These are phyloP conservation scores for Leccinellum albellum DNA, from an alignment of 768 basidiomycete genomes.

Conservation along the genomic window DNA sequence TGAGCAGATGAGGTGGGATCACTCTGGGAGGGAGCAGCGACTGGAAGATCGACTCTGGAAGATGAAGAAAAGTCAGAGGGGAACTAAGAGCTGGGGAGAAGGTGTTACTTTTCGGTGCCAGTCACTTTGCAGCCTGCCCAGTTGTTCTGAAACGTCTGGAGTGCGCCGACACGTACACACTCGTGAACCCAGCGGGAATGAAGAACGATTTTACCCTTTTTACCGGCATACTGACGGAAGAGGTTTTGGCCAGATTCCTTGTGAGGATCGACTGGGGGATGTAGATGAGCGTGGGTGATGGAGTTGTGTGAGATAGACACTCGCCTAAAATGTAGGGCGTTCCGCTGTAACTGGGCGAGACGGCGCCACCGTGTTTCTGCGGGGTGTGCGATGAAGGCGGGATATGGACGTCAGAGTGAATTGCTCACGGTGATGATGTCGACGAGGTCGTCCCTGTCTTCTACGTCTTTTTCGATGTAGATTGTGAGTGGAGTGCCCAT, in stretches of 20 bases:
- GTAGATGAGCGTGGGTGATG: slow-evolving; percentile 3
- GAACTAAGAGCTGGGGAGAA: neutral
- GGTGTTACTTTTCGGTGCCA: slow-evolving; percentile 65
- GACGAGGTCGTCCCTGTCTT: slow-evolving; percentile 60
- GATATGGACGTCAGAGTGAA: slow-evolving; percentile 1
- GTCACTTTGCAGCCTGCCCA: slow-evolving; percentile 82
- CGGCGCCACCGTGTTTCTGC: slow-evolving; percentile 74
- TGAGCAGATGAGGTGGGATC: slow-evolving; percentile 26
- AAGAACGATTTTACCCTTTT: slow-evolving; percentile 78
- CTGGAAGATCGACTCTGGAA: slow-evolving; percentile 25
- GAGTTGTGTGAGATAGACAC: slow-evolving; percentile 22
- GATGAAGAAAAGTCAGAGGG: neutral
- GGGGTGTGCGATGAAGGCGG: neutral
- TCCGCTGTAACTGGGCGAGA: slow-evolving; percentile 73
- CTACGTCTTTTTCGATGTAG: slow-evolving; percentile 79
- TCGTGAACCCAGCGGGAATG: slow-evolving; percentile 72
- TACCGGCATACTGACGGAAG: slow-evolving; percentile 72
- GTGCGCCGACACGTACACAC: slow-evolving; percentile 62
- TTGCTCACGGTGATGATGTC: slow-evolving; percentile 63
- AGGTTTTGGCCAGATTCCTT: slow-evolving; percentile 78
- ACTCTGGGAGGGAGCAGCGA: slow-evolving; percentile 16
- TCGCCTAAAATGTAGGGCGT: slow-evolving; percentile 77
- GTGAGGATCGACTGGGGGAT: slow-evolving; percentile 63
- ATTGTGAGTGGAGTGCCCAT: slow-evolving; percentile 70
- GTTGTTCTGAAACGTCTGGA: slow-evolving; percentile 72